Percentiles rank a stretch among this genome's conserved stretches.
Evolutionary conservation across 169 alveolate genomes (phyloP).

Genomic region (Cryptosporidium tyzzeri): DNA sequence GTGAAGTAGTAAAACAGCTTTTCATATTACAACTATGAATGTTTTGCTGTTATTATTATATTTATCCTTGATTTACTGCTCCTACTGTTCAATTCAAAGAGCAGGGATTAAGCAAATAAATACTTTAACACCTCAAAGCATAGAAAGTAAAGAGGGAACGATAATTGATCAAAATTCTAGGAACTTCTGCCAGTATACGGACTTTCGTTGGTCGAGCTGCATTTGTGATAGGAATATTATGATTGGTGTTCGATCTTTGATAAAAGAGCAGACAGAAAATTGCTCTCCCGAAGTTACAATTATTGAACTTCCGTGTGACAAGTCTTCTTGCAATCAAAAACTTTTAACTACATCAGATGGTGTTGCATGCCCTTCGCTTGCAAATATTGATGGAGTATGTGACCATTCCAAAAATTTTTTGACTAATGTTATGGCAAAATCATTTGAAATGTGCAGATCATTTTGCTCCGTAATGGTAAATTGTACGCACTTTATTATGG

Average conservation of each 20-base stretch:
- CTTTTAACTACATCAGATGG: constrained; percentile 61
- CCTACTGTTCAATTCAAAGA: constrained; percentile 47
- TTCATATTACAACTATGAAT: not conserved
- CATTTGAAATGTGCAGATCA: constrained; percentile 47
- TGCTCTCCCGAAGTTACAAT: constrained; percentile 41
- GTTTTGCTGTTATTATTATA: constrained; percentile 2
- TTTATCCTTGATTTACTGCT: not conserved
- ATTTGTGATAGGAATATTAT: constrained; percentile 43
- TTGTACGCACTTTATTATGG: constrained; percentile 54
- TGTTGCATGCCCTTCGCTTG: constrained; percentile 69
- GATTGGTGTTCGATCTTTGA: constrained; percentile 31
- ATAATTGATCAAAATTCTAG: constrained; percentile 11
- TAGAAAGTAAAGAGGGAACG: not conserved
- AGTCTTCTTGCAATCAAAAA: constrained; percentile 57
- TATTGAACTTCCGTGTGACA: constrained; percentile 67
- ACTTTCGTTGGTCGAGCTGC: constrained; percentile 71
- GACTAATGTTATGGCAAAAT: constrained; percentile 64
- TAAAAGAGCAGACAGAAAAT: not conserved
- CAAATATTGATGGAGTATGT: constrained; percentile 60
- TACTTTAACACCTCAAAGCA: not conserved
- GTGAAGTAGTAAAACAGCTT: not conserved
- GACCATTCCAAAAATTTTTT: constrained; percentile 8
- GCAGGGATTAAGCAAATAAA: not conserved
- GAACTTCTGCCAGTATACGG: constrained; percentile 47
- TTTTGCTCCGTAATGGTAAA: constrained; percentile 45